Evolutionary conservation across 1,139 yeast species (phyloP).

Genomic region (Pichia sp.): DNA sequence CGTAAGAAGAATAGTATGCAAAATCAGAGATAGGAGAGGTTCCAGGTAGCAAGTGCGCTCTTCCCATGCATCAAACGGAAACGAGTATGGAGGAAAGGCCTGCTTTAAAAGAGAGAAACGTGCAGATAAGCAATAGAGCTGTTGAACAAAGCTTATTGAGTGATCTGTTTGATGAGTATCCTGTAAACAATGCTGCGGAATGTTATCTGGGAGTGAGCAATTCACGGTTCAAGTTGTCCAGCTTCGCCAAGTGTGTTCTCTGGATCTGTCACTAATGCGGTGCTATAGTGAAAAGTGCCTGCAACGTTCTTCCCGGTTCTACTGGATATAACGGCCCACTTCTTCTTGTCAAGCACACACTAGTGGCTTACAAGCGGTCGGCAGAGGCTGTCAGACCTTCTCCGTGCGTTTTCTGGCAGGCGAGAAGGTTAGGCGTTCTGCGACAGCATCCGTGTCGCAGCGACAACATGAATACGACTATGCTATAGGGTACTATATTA

Average conservation of each 20-base stretch:
- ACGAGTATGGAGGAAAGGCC: neutral
- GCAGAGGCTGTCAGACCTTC: neutral
- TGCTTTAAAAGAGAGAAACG: too few species aligned
- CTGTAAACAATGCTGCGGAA: neutral
- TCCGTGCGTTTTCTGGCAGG: neutral
- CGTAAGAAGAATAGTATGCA: neutral
- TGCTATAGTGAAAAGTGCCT: too few species aligned
- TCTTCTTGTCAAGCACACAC: too few species aligned
- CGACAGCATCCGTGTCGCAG: neutral
- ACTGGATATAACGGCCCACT: too few species aligned
- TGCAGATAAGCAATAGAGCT: neutral
- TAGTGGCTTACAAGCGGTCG: neutral
- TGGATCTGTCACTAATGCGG: neutral
- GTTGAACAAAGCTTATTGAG: neutral
- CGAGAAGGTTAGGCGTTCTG: neutral
- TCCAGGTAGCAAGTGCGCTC: neutral
- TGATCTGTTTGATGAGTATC: neutral
- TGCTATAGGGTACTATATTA: too few species aligned
- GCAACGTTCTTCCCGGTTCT: too few species aligned
- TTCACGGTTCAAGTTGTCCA: neutral
- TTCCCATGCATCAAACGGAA: neutral
- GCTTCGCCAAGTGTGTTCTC: neutral
- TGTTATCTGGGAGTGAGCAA: neutral
- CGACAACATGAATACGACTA: neutral
- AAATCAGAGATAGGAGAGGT: neutral